A percentile compares a stretch with the other conserved stretches of the same genome.
Evolutionary conservation across 1,139 yeast genomes (phyloP).

Genomic region (Nadsonia starkeyi-henricii): DNA sequence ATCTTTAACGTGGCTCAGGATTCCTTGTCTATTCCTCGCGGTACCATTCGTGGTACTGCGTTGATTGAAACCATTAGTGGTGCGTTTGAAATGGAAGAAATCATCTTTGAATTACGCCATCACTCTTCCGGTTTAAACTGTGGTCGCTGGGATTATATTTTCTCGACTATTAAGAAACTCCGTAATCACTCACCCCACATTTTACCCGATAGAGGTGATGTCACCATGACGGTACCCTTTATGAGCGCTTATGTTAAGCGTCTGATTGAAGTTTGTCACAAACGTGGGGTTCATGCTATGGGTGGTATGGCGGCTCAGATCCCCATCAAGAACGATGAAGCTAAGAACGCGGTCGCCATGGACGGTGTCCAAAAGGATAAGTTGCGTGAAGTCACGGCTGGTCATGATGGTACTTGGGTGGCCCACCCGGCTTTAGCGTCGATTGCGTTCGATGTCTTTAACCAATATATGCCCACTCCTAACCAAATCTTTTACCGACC

Average conservation of each 20-base stretch:
- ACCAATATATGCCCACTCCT: constrained; percentile 73
- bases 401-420: constrained; percentile 76
- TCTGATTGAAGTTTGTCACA: constrained; percentile 57
- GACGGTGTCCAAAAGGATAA: constrained; percentile 61
- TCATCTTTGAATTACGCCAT: constrained; percentile 59
- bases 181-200: constrained; percentile 49
- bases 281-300: constrained; percentile 66
- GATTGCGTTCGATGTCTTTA: constrained; percentile 62
- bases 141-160: constrained; percentile 76
- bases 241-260: constrained; percentile 58
- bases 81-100: constrained; percentile 72
- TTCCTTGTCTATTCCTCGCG: constrained; percentile 49
- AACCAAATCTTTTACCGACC: constrained; percentile 39
- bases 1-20: constrained; percentile 59
- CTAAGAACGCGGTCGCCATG: constrained; percentile 52
- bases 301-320: constrained; percentile 84
- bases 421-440: constrained; percentile 72
- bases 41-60: constrained; percentile 68
- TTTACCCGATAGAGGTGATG: constrained; percentile 61
- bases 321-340: constrained; percentile 56
- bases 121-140: constrained; percentile 69
- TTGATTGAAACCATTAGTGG: constrained; percentile 65
- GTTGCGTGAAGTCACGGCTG: constrained; percentile 59
- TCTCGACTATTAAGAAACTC: constrained; percentile 55
- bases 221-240: constrained; percentile 63